Evolutionary conservation across 2,329 filamentous ascomycete genomes (phyloP), one percentile per base, ranked within the genome.

Genomic region (Sporothrix phasma): DNA sequence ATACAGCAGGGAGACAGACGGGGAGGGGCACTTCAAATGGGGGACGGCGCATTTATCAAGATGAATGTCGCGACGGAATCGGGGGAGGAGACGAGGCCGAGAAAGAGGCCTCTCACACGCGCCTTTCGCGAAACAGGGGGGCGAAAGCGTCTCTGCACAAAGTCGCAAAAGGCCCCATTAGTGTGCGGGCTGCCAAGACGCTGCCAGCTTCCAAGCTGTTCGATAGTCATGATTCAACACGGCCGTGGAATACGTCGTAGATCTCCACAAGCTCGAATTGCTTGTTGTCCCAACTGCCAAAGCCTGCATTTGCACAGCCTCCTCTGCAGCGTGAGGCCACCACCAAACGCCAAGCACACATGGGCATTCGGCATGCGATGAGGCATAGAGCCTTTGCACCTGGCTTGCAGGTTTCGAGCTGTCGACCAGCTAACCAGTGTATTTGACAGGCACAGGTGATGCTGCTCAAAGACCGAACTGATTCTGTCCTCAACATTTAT

Each of bases 71-170:
- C 24, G 13, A 31, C 13, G 22, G 39, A 41, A 3, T 15, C 11
- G 22, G 24, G 11, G 39, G 29, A 34, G 17, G 15, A 17, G 49
- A 34, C 17, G 17, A n/a, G 34, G 19, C 31, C 58, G 26, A 34
- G 41, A 39, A 47, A 61, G 45, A 61, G 59, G 59, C 45, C 59
- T 60, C 56, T 61, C 54, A 59, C 54, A 59, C 15, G 39, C 54
- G 56, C 56, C 39, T 22, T 59, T 24, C 56, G 22, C 37, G 45
- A 37, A 49, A 34, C 43, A 26, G 22, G 15, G 29, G 39, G 37
- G 29, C n/a, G n/a, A n/a, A n/a, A n/a, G n/a, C n/a, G n/a, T n/a
- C n/a, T n/a, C n/a, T n/a, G n/a, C n/a, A n/a, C n/a, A n/a, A n/a
- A n/a, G n/a, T n/a, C n/a, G n/a, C 54, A 13, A 43, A 24, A 43